These are phyloP conservation scores for Lachnellula occidentalis DNA, from an alignment of 2,329 filamentous ascomycete species.

Conservation along the genomic window DNA sequence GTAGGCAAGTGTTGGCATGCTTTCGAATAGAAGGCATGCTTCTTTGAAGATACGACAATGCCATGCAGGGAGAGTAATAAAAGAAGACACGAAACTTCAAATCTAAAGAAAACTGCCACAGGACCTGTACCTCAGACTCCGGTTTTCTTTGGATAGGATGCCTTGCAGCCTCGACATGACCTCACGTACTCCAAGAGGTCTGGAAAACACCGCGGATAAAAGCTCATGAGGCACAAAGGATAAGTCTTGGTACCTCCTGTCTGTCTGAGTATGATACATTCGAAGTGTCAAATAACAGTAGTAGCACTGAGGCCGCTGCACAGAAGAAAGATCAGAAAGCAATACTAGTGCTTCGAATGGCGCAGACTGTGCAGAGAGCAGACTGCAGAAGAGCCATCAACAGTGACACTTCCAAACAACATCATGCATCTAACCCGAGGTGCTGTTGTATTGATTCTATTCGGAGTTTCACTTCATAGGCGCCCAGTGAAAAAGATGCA, in stretches of 20 bases:
- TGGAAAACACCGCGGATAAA: not conserved
- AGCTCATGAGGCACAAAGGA: not conserved
- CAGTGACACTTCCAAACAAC: not conserved
- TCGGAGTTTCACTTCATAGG: constrained; percentile 18
- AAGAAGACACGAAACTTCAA: not conserved
- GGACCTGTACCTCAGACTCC: not conserved
- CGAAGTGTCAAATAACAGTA: not conserved
- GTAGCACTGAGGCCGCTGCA: not conserved
- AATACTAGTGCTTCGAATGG: not conserved
- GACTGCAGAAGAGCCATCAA: not conserved
- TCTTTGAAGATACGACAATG: not conserved
- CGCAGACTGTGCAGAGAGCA: not conserved
- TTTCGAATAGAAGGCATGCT: not conserved
- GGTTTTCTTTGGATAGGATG: not conserved
- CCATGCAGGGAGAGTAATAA: not conserved
- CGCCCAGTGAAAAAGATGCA: constrained; percentile 11
- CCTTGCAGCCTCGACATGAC: not conserved
- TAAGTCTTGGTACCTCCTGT: too few relatives aligned
- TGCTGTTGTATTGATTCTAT: constrained; percentile 8
- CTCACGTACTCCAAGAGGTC: too few relatives aligned
- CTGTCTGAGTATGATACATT: not conserved
- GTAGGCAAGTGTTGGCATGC: too few relatives aligned
- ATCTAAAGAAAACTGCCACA: not conserved
- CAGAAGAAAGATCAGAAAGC: not conserved
- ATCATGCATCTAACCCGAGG: not conserved